Base-by-base conservation (phyloP, 768 basidiomycete species). In the Xerocomellus chrysenteron region DNA sequence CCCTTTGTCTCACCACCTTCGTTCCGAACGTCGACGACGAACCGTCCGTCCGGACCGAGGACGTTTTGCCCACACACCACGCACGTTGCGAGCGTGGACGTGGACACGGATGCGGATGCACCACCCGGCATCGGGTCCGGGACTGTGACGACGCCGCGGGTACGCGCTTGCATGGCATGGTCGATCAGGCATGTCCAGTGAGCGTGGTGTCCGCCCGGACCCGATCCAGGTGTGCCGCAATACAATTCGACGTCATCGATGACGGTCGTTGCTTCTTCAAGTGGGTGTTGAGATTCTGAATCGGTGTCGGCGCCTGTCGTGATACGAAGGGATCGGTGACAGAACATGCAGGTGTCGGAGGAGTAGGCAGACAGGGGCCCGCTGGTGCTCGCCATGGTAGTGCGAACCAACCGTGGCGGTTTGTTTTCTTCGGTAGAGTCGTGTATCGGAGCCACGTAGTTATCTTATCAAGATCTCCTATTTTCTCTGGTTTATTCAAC, bases 101-200 rank as follows among this genome's bases (percentile, higher is more conserved):
- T 11, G 35, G 14, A 36, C 35, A 14, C 10, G 11, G 14, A 33
- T 45, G 47, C 1, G 35, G 19, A 35, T 12, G 51, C 7, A 1
- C 28, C 41, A 4, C 30, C 41, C 33, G 6, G 28, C 19, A 2
- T 10, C 32, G 12, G 13, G 14, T 12, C 19, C 4, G 44, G 32
- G 11, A 17, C 19, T 2, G 44, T 26, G 7, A 17, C 0, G 40
- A 13, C 21, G n/a, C 39, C 10, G 24, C 35, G 50, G 4, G 44
- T 3, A 8, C 39, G 47, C 11, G 33, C 28, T 9, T 41, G 56
- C 21, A 51, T 60, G 2, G 54, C 65, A 33, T 59, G 48, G 24
- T 69, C 68, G 55, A 69, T 54, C 21, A 69, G 58, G 58, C 67
- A 68, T 13, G 60, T 40, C 67, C 67, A 68, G 54, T 68, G 67